A percentile compares a stretch with the other conserved stretches of the same genome.
These are phyloP conservation scores for Hyaloscypha variabilis DNA, from an alignment of 495 filamentous ascomycete genomes.

Conservation along the genomic window DNA sequence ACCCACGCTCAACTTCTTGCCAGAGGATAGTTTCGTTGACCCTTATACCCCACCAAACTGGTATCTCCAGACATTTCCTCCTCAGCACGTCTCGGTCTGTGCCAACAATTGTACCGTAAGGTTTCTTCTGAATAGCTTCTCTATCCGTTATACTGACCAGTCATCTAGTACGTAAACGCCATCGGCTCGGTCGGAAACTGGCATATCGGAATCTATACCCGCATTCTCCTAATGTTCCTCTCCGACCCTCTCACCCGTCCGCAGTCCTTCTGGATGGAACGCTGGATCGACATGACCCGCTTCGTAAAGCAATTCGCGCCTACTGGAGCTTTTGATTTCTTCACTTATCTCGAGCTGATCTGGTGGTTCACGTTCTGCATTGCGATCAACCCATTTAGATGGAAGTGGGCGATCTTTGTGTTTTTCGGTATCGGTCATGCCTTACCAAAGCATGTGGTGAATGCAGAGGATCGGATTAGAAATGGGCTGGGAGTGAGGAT, in stretches of 20 bases:
- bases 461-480: constrained; percentile 60
- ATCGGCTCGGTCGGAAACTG: constrained; percentile 84
- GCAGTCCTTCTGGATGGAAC: constrained; percentile 72
- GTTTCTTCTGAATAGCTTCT: neutral
- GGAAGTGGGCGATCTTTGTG: constrained; percentile 80
- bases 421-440: constrained; percentile 72
- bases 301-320: constrained; percentile 69
- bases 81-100: constrained; percentile 63
- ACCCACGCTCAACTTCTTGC: constrained; percentile 73
- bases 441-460: constrained; percentile 66
- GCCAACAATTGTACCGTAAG: constrained; percentile 66
- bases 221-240: constrained; percentile 84
- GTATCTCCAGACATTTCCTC: constrained; percentile 85
- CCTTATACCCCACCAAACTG: constrained; percentile 81
- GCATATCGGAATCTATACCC: constrained; percentile 87
- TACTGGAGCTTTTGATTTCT: constrained; percentile 79
- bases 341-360: constrained; percentile 80
- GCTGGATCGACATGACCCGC: constrained; percentile 87
- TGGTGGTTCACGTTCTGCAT: constrained; percentile 87
- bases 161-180: constrained; percentile 64
- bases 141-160: neutral
- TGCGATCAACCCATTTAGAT: constrained; percentile 80
- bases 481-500: constrained; percentile 43
- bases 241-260: constrained; percentile 77
- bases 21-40: constrained; percentile 67